These are phyloP conservation scores for Chytridium lagenaria DNA, from an alignment of 371 early-diverging fungal genomes.

Conservation along the genomic window DNA sequence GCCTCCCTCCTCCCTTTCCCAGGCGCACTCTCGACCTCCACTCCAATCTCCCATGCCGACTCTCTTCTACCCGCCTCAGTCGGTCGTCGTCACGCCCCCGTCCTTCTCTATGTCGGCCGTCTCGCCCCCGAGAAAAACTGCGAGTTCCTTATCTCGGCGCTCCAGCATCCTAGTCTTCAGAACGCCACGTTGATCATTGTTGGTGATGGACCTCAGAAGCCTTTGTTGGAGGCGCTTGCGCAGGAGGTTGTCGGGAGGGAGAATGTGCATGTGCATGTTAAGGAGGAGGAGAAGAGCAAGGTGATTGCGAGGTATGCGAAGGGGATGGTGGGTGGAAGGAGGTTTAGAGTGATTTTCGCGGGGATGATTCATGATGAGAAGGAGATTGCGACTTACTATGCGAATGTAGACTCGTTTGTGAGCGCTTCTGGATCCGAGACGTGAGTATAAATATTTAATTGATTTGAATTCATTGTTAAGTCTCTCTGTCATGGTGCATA, in stretches of 20 bases:
- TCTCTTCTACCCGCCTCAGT: slow-evolving; percentile 20
- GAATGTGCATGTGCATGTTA: slow-evolving; percentile 27
- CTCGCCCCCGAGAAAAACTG: slow-evolving; percentile 56
- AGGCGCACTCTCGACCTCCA: slow-evolving; percentile 11
- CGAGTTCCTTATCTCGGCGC: slow-evolving; percentile 51
- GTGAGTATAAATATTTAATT: slow-evolving; percentile 11
- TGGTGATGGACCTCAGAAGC: slow-evolving; percentile 53
- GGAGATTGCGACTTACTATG: slow-evolving; percentile 45
- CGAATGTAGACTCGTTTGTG: slow-evolving; percentile 50
- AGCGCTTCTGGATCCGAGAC: slow-evolving; percentile 56
- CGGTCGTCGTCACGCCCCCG: slow-evolving; percentile 18
- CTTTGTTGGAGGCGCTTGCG: slow-evolving; percentile 43
- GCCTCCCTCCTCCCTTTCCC: slow-evolving; percentile 27
- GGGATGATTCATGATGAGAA: slow-evolving; percentile 53
- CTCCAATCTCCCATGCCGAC: slow-evolving; percentile 10
- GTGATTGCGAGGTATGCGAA: slow-evolving; percentile 14
- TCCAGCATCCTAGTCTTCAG: slow-evolving; percentile 41
- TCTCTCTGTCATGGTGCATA: neutral
- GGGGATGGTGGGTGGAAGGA: neutral
- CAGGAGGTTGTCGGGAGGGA: slow-evolving; percentile 40
- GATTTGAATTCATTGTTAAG: neutral
- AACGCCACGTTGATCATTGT: slow-evolving; percentile 49
- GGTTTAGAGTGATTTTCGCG: slow-evolving; percentile 49
- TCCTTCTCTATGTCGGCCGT: slow-evolving; percentile 54
- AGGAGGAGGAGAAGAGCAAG: slow-evolving; percentile 2